Percentiles rank a stretch among this genome's conserved stretches.
Conservation (phyloP, 331 rosid species). For the Quercus tomentella region DNA sequence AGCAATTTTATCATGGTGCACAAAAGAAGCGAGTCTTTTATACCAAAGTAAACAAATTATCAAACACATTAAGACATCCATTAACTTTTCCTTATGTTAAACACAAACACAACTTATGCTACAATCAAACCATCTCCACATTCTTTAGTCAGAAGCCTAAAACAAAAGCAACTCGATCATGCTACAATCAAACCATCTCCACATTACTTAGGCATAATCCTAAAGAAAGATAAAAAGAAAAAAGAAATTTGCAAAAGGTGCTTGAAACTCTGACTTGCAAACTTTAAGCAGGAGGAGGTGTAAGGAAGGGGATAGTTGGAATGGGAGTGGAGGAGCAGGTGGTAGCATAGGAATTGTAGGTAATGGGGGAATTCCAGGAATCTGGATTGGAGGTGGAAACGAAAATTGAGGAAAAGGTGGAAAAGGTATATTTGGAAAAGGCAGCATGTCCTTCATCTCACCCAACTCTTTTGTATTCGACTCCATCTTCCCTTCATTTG, state of each 20-base stretch:
- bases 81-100: no score
- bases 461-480: neutral
- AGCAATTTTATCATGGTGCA: no score
- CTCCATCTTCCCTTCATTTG: neutral
- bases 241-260: neutral
- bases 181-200: no score
- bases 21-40: no score
- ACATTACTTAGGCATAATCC: no score
- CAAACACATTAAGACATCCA: no score
- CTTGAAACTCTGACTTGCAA: neutral
- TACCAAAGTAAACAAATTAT: no score
- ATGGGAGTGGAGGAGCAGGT: neutral
- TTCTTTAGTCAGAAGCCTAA: no score
- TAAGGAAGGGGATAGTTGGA: neutral
- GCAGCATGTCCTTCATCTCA: neutral
- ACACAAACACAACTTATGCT: no score
- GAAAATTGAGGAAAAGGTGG: neutral
- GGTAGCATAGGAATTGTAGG: neutral
- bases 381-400: neutral
- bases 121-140: no score
- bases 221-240: no score
- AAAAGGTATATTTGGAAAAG: neutral
- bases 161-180: no score
- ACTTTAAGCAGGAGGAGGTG: slow-evolving; percentile 19
- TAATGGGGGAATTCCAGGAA: neutral